Conservation (phyloP, 306 rosid genomes). For the Cicer bijugum region DNA sequence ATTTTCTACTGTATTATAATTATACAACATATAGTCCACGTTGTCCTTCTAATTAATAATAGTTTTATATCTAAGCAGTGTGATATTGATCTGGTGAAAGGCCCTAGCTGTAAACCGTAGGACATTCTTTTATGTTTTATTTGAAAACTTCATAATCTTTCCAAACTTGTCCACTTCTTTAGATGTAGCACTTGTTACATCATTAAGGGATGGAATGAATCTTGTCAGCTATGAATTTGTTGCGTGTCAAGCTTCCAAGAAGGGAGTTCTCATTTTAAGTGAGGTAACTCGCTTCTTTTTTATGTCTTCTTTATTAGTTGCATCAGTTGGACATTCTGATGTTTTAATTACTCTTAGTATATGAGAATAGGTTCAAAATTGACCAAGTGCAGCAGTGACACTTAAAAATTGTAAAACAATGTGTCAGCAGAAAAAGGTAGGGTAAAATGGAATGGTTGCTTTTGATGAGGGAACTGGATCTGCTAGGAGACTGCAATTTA, state of each 20-base stretch:
- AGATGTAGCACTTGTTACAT: conserved; percentile 97
- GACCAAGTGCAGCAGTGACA: no score
- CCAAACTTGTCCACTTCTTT: conserved; percentile 31
- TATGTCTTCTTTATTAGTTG: neutral
- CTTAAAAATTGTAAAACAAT: no score
- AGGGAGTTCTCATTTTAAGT: conserved; percentile 94
- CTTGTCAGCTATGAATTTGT: conserved; percentile 98
- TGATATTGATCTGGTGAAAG: conserved; percentile 33
- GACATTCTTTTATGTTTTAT: conserved; percentile 16
- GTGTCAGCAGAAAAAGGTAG: no score
- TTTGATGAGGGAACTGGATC: no score
- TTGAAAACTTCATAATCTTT: conserved; percentile 6
- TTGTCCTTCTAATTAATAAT: conserved; percentile 16
- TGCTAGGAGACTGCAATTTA: no score
- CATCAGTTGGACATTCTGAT: conserved; percentile 18
- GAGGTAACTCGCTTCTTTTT: conserved; percentile 62
- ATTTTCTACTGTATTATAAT: conserved; percentile 49
- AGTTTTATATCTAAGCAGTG: conserved; percentile 11
- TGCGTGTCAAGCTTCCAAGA: conserved; percentile 93
- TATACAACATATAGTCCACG: conserved; percentile 32
- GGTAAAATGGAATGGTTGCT: no score
- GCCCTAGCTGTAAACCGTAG: conserved; percentile 3
- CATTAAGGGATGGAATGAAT: conserved; percentile 98
- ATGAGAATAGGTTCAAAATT: neutral
- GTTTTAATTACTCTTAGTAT: neutral